These are phyloP conservation scores for Vigna radiata DNA, from an alignment of 306 rosid species.

Conservation along the genomic window DNA sequence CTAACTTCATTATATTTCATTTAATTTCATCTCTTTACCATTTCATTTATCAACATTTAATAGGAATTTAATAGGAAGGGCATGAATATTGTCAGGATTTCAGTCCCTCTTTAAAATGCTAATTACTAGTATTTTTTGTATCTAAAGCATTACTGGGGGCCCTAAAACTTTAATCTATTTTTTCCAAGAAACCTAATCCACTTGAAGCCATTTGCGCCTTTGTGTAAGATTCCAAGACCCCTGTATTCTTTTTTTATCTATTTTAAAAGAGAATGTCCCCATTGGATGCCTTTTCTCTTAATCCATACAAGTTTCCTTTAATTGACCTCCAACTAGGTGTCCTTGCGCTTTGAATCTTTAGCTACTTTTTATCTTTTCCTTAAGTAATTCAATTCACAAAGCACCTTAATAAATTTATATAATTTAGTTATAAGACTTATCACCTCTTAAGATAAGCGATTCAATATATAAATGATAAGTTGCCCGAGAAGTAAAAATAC, in stretches of 20 bases:
- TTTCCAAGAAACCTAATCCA: constrained; percentile 44
- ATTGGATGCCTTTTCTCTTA: constrained; percentile 39
- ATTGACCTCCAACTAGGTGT: constrained; percentile 41
- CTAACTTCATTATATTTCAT: background rate
- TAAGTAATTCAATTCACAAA: constrained; percentile 26
- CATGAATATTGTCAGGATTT: no score
- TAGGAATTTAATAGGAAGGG: no score
- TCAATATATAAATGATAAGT: background rate
- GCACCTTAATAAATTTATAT: constrained; percentile 11
- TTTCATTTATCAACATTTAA: background rate
- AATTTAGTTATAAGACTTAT: constrained; percentile 24
- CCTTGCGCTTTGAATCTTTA: constrained; percentile 30
- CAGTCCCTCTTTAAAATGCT: no score
- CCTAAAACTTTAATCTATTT: constrained; percentile 33
- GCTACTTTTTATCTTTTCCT: constrained; percentile 8
- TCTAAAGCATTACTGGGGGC: constrained; percentile 5
- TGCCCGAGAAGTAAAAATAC: background rate
- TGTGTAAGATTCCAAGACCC: constrained; percentile 28
- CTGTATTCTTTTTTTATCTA: constrained; percentile 23
- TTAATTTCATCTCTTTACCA: background rate
- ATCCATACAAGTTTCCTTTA: constrained; percentile 41
- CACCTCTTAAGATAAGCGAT: constrained; percentile 3
- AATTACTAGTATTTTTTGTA: background rate
- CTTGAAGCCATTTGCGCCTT: constrained; percentile 37
- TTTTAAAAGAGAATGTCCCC: background rate